Evolutionary conservation across 116 monocot genomes (phyloP).

Genomic region (Cymodocea nodosa): DNA sequence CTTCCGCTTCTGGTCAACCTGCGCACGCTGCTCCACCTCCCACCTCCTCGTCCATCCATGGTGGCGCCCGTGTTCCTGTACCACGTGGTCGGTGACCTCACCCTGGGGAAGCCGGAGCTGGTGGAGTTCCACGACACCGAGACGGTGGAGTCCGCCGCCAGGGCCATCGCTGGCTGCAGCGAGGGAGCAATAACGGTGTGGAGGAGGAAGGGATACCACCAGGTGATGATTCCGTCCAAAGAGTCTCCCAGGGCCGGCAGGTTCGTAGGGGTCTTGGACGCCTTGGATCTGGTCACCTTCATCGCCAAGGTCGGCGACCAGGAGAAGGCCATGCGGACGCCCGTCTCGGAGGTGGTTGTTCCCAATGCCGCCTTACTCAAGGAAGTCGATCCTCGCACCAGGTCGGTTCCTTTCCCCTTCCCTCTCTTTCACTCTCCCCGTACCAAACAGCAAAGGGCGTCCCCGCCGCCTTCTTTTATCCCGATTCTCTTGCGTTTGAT

Average conservation of each 20-base stretch:
- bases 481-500: too few species aligned
- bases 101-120: constrained; percentile 82
- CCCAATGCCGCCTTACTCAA: constrained; percentile 38
- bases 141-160: constrained; percentile 60
- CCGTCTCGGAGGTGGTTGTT: constrained; percentile 50
- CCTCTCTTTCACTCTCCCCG: too few species aligned
- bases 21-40: too few species aligned
- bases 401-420: constrained; percentile 22
- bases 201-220: constrained; percentile 13
- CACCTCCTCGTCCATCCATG: too few species aligned
- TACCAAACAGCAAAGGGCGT: too few species aligned
- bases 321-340: constrained; percentile 41
- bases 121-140: constrained; percentile 60
- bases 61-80: constrained; percentile 52
- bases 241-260: constrained; percentile 27
- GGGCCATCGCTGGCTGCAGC: constrained; percentile 46
- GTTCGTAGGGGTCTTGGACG: constrained; percentile 67
- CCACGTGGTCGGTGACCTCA: constrained; percentile 90
- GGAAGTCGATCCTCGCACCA: constrained; percentile 82
- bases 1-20: too few species aligned
- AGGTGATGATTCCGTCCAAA: not conserved
- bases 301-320: constrained; percentile 39
- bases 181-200: constrained; percentile 75
- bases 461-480: too few species aligned
- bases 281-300: constrained; percentile 79